Base-by-base conservation (phyloP, 177 flowering plant genomes). In the Vitis hybrid region DNA sequence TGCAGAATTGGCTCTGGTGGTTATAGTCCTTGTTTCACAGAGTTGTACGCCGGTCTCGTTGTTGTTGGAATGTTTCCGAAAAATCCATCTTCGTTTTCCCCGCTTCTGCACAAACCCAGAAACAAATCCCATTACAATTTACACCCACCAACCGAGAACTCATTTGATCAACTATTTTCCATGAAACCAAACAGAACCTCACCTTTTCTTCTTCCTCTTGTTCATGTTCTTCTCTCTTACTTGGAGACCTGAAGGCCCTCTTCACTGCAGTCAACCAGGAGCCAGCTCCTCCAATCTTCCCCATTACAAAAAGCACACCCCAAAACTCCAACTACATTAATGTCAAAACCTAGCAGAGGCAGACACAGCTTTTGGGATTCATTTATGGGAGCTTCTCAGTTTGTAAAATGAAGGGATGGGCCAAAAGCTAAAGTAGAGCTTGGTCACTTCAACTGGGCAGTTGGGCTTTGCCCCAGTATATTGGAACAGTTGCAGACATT, bases 51-150 rank as follows among this genome's bases (percentile, higher is more conserved):
- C 70, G 1, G 81, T 76, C 70, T 84, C 85, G 19, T 66, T 75
- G 65, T 60, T 38, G 2, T 38, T 56, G 12, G 65, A 22, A 20
- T 74, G 60, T 71, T 80, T 83, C 72, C 79, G 57, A 63, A 88
- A 86, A 24, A 79, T 66, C 91, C 91, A 87, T 70, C 83, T 85
- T 60, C 83, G 65, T 65, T 85, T 87, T 15, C 82, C 86, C 70
- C 86, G 81, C 68, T 76, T 85, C 90, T 87, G 84, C 73, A 66
- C 7, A 60, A 73, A 59, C 54, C 62, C 50, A 60, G 47, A 59
- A 50, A 70, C 15, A 59, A 57, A 62, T 33, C 51, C 56, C 38
- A 61, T 58, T 2, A 52, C 22, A 57, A 52, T 11, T 4, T 57
- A 28, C 31, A 28, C 31, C 31, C 31, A 28, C 31, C 31, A 28